Conservation (phyloP, 1,284 basidiomycete species). For the Cutaneotrichosporon sp. region DNA sequence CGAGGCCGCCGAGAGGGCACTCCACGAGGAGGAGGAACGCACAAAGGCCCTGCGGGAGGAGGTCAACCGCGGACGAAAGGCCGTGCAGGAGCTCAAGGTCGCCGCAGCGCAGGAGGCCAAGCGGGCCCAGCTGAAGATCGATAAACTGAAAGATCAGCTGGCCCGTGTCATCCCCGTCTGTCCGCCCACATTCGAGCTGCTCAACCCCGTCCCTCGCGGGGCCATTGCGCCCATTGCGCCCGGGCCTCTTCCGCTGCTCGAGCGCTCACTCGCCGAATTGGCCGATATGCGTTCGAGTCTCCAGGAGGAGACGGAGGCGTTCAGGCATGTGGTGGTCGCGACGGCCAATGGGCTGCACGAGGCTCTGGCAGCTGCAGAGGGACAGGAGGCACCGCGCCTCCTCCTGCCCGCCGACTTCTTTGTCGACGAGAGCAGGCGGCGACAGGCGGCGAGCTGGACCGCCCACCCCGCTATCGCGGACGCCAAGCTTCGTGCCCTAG, state of each 20-base stretch:
- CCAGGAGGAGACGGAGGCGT: slow-evolving; percentile 63
- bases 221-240: slow-evolving; percentile 27
- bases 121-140: slow-evolving; percentile 68
- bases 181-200: slow-evolving; percentile 35
- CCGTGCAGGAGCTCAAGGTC: slow-evolving; percentile 40
- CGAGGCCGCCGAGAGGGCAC: slow-evolving; percentile 42
- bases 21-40: slow-evolving; percentile 57
- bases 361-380: slow-evolving; percentile 39
- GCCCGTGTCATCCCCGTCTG: slow-evolving; percentile 49
- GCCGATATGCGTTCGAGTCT: slow-evolving; percentile 63
- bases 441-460: slow-evolving; percentile 35
- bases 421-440: not conserved
- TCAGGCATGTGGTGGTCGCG: slow-evolving; percentile 64
- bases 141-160: slow-evolving; percentile 72
- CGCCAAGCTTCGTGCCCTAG: slow-evolving; percentile 30
- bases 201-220: slow-evolving; percentile 41
- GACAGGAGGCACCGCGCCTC: slow-evolving; percentile 2
- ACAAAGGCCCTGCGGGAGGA: slow-evolving; percentile 53
- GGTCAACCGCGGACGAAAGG: slow-evolving; percentile 36
- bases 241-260: slow-evolving; percentile 55
- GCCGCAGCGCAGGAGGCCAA: slow-evolving; percentile 63
- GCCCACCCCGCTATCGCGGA: slow-evolving; percentile 46
- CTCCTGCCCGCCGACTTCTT: slow-evolving; percentile 12
- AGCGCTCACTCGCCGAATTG: slow-evolving; percentile 67
- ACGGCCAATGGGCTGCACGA: slow-evolving; percentile 65